Percentiles rank a stretch among this genome's conserved stretches.
Conservation (phyloP, 192 early-diverging fungal genomes). For the Backusella sp. region DNA sequence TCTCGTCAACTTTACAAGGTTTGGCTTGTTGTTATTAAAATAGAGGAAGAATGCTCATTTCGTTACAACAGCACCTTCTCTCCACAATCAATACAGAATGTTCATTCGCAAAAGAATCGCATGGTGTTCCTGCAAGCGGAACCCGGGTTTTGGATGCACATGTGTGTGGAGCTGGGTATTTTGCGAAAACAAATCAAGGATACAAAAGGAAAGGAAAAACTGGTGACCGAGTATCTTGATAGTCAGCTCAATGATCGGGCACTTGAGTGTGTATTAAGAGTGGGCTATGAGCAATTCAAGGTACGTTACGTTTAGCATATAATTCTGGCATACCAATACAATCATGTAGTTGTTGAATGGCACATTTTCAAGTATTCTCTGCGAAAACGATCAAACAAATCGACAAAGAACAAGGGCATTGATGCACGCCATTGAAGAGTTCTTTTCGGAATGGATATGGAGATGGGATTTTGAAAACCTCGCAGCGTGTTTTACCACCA, state of each 20-base stretch:
- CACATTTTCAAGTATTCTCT: conserved; percentile 28
- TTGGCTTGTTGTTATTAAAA: conserved; percentile 3
- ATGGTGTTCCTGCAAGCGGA: conserved; percentile 56
- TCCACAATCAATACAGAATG: conserved; percentile 49
- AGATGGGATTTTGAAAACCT: conserved; percentile 55
- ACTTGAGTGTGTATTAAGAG: conserved; percentile 40
- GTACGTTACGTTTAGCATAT: conserved; percentile 20
- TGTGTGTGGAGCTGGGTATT: conserved; percentile 41
- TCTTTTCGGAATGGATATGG: conserved; percentile 59
- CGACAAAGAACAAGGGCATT: conserved; percentile 29
- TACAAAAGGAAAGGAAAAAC: conserved; percentile 47
- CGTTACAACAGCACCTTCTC: conserved; percentile 46
- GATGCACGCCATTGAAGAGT: conserved; percentile 51
- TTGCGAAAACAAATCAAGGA: conserved; percentile 42
- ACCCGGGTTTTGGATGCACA: conserved; percentile 59
- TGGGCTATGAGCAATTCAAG: conserved; percentile 55
- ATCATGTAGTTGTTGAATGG: conserved; percentile 27
- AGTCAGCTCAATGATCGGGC: conserved; percentile 51
- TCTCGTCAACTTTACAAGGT: conserved; percentile 67
- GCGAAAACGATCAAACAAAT: conserved; percentile 24
- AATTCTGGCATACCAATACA: not conserved
- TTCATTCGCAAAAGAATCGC: conserved; percentile 61
- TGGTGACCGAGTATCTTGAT: conserved; percentile 53
- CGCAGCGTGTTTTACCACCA: conserved; percentile 24
- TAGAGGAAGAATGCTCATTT: not conserved